These are phyloP conservation scores for Sapria himalayana DNA, from an alignment of 345 rosid species.

Conservation along the genomic window DNA sequence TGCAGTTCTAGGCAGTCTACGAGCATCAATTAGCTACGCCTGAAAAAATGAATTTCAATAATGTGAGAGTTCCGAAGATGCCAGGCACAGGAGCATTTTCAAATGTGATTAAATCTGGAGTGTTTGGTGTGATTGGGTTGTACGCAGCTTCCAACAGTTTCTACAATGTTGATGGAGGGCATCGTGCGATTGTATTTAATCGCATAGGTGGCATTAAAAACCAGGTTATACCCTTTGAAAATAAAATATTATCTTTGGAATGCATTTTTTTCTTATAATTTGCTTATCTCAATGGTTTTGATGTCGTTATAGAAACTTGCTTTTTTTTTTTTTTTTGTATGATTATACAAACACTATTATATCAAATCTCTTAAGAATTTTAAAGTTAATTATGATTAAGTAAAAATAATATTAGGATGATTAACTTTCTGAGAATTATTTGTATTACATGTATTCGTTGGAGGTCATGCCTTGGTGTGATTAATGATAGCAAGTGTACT, in stretches of 20 bases:
- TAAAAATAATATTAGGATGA: too few species aligned
- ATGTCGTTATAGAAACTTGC: neutral
- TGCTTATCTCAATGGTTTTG: neutral
- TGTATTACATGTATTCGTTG: too few species aligned
- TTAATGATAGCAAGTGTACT: too few species aligned
- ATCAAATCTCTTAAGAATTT: neutral
- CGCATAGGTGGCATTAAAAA: conserved; percentile 38
- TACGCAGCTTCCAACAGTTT: conserved; percentile 48
- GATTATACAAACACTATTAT: neutral
- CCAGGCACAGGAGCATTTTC: conserved; percentile 53
- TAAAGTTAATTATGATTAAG: neutral
- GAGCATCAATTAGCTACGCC: too few species aligned
- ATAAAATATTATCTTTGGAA: too few species aligned
- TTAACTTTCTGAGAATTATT: too few species aligned
- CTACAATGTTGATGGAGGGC: conserved; percentile 63
- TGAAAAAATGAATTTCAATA: conserved; percentile 31
- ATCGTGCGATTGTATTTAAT: conserved; percentile 51
- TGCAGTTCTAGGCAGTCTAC: too few species aligned
- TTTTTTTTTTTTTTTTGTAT: neutral
- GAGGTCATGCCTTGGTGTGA: too few species aligned
- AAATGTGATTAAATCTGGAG: conserved; percentile 43
- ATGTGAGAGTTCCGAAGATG: conserved; percentile 62
- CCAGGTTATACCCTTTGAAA: conserved; percentile 19
- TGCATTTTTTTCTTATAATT: too few species aligned
- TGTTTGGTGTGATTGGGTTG: conserved; percentile 48